Evolutionary conservation across 306 rosid species (phyloP).

Genomic region (Hippophae gyantsensis): DNA sequence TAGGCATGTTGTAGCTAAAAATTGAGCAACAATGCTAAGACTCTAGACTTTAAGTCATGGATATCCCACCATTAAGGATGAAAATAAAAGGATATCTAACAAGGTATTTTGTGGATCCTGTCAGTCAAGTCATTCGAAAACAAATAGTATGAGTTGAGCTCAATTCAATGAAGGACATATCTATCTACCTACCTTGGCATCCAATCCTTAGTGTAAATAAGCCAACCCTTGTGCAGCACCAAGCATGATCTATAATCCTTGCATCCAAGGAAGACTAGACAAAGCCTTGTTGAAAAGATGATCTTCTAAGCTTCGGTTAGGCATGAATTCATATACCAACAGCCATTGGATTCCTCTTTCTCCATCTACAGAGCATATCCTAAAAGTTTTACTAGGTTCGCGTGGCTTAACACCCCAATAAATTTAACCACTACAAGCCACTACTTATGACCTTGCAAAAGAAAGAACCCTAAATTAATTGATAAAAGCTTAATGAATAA

Average conservation of each 20-base stretch:
- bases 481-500: background rate
- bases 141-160: conserved; percentile 2
- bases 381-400: conserved; percentile 76
- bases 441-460: conserved; percentile 75
- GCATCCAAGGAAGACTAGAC: conserved; percentile 56
- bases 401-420: conserved; percentile 70
- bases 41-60: background rate
- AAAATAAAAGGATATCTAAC: background rate
- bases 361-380: conserved; percentile 71
- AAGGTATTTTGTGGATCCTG: background rate
- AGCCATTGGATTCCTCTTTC: conserved; percentile 72
- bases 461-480: conserved; percentile 8
- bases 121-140: background rate
- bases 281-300: conserved; percentile 59
- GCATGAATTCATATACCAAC: conserved; percentile 79
- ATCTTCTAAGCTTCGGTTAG: conserved; percentile 75
- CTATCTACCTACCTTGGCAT: conserved; percentile 51
- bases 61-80: background rate
- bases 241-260: conserved; percentile 39
- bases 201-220: conserved; percentile 69
- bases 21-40: background rate
- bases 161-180: background rate
- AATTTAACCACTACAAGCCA: conserved; percentile 97
- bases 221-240: conserved; percentile 44
- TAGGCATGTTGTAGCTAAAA: background rate